phyloP scores from a whole-genome alignment of 768 basidiomycete species.

The Suillus variegatus region DNA sequence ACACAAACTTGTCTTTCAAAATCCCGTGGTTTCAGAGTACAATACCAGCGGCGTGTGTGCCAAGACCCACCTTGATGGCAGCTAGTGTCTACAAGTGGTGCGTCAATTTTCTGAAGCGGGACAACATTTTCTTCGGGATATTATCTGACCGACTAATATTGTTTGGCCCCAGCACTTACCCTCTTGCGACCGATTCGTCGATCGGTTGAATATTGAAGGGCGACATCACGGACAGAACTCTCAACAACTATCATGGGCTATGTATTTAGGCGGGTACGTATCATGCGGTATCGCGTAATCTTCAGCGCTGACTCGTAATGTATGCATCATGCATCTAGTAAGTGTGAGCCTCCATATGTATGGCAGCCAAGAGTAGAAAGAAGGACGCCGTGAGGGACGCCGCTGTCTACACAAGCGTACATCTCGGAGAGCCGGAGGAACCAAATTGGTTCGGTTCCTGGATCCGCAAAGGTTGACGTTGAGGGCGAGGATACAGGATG shows the following conservation, averaged over 20 bases:
- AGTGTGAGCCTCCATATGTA: slow-evolving; percentile 37
- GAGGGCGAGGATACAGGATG: slow-evolving; percentile 60
- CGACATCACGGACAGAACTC: slow-evolving; percentile 55
- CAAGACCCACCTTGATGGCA: background rate
- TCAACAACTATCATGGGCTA: slow-evolving; percentile 70
- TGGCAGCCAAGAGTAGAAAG: slow-evolving; percentile 56
- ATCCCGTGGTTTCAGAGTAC: background rate
- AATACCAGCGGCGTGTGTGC: background rate
- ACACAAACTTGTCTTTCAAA: background rate
- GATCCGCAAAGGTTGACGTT: slow-evolving; percentile 61
- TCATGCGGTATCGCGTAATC: background rate
- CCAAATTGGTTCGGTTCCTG: slow-evolving; percentile 55
- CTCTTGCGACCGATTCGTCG: background rate
- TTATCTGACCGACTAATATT: background rate
- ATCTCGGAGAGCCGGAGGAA: slow-evolving; percentile 60
- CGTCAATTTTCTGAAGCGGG: background rate
- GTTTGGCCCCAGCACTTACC: background rate
- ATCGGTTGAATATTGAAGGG: slow-evolving; percentile 39
- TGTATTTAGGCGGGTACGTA: slow-evolving; percentile 43
- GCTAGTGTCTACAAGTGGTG: background rate
- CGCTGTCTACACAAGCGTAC: slow-evolving; percentile 60
- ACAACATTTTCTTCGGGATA: background rate
- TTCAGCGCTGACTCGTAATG: background rate
- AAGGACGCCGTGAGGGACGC: slow-evolving; percentile 55
- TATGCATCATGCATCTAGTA: slow-evolving; percentile 22